Base-by-base conservation (phyloP, 2,329 filamentous ascomycete species). In the Cytospora schulzeri region DNA sequence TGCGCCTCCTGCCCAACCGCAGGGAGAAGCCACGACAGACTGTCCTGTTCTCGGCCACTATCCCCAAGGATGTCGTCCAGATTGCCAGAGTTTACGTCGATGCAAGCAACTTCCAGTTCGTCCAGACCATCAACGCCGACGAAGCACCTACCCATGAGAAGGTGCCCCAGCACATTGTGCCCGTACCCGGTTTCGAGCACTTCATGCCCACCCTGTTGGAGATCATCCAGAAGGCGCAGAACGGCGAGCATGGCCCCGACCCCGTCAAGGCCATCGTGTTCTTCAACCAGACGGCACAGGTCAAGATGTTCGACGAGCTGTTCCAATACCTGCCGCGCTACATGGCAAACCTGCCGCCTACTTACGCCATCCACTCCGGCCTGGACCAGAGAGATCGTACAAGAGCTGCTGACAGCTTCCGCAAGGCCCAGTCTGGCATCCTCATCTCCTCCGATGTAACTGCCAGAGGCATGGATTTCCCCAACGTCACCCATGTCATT, bases 181-280 rank as follows among this genome's bases (percentile, higher is more conserved):
- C 83, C 9, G 79, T 92, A 22, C 75, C 80, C 1, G 86, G 88
- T 35, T 89, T 91, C 73, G 88, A 92, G 71, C 96, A 97, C 75
- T 78, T 88, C 51, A 82, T 92, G 66, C 92, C 95, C 19, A 78
- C 89, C 2, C 75, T 98, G 24, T 82, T 95, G 61, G 93, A 98
- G 76, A 83, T 97, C 59, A 80, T 89, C 55, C 79, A 88, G 62
- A 83, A 84, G 41, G 71, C 68, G 2, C 70, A 75, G 68, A 41
- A 65, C 1, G 72, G 76, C 67, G 78, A 81, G 67, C 75, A 71
- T 2, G 74, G 75, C 4, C 71, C 67, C 4, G 76, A 76, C 19
- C 91, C 92, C 0, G 97, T 98, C 85, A 99, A 99, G 83, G 92
- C 92, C n/a, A 96, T 99, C 66, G 81, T 97, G 51, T 99, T 97